These are phyloP conservation scores for Rhododendron vialii DNA, from an alignment of 148 eudicot genomes.

Conservation along the genomic window DNA sequence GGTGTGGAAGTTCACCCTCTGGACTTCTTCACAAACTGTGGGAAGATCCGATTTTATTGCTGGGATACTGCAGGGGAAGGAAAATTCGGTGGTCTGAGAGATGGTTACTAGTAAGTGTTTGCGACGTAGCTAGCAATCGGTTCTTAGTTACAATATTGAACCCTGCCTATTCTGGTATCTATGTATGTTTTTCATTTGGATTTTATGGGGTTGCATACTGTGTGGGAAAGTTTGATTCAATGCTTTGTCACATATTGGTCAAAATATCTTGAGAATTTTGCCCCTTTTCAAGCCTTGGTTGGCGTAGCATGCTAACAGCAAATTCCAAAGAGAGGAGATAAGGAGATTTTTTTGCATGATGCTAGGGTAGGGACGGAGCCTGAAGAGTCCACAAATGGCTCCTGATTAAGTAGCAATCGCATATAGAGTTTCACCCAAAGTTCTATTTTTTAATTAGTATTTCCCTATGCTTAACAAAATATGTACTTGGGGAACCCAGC, in stretches of 20 bases:
- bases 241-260: not conserved
- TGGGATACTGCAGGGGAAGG: constrained; percentile 47
- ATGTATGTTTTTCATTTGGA: not conserved
- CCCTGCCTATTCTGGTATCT: not conserved
- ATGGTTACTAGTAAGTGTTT: constrained; percentile 31
- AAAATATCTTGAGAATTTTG: not conserved
- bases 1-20: constrained; percentile 39
- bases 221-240: not conserved
- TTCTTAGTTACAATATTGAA: not conserved
- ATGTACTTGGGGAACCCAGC: not conserved
- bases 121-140: not conserved
- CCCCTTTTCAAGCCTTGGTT: not conserved
- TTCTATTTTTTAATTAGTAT: not conserved
- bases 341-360: not conserved
- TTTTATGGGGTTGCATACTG: not conserved
- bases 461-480: not conserved
- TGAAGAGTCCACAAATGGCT: not conserved
- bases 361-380: not conserved
- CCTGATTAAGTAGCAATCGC: not conserved
- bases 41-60: constrained; percentile 28
- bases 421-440: not conserved
- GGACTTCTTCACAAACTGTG: constrained; percentile 31
- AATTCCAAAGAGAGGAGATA: not conserved
- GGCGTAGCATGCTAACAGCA: not conserved
- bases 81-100: constrained; percentile 39